Evolutionary conservation across 2,329 filamentous ascomycete species (phyloP).

Genomic region (Stachybotrys elegans): DNA sequence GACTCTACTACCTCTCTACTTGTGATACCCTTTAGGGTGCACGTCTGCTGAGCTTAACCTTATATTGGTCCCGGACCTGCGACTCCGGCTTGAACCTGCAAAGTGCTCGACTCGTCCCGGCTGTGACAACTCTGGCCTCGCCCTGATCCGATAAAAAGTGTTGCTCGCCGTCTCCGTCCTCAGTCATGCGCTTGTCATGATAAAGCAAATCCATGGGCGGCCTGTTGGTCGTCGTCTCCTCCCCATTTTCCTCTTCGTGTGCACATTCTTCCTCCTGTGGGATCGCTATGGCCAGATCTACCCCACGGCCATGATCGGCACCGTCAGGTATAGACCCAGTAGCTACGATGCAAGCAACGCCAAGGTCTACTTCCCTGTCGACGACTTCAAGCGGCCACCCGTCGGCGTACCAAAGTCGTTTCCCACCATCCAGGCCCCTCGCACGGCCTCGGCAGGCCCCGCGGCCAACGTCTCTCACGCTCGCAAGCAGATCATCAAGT

Average conservation of each 20-base stretch:
- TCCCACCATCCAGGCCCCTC: slow-evolving; percentile 37
- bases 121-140: too few species aligned
- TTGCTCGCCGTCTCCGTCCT: neutral
- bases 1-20: too few species aligned
- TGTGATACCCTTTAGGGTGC: too few species aligned
- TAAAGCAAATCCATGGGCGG: slow-evolving; percentile 25
- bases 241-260: slow-evolving; percentile 20
- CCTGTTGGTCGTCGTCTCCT: slow-evolving; percentile 29
- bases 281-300: slow-evolving; percentile 15
- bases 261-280: slow-evolving; percentile 21
- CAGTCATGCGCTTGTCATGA: slow-evolving; percentile 16
- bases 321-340: slow-evolving; percentile 26
- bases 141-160: neutral
- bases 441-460: slow-evolving; percentile 30
- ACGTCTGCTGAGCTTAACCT: too few species aligned
- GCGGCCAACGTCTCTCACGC: slow-evolving; percentile 26
- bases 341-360: slow-evolving; percentile 33
- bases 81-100: too few species aligned
- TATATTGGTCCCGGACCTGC: too few species aligned
- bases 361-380: slow-evolving; percentile 25
- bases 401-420: slow-evolving; percentile 25
- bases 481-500: slow-evolving; percentile 31
- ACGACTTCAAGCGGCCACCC: slow-evolving; percentile 27
- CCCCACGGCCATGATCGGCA: slow-evolving; percentile 13
- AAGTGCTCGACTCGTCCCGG: too few species aligned